Percentiles rank a stretch among this genome's conserved stretches.
Evolutionary conservation across 1,139 yeast species (phyloP).

Genomic region (Eremothecium sinecaudum): DNA sequence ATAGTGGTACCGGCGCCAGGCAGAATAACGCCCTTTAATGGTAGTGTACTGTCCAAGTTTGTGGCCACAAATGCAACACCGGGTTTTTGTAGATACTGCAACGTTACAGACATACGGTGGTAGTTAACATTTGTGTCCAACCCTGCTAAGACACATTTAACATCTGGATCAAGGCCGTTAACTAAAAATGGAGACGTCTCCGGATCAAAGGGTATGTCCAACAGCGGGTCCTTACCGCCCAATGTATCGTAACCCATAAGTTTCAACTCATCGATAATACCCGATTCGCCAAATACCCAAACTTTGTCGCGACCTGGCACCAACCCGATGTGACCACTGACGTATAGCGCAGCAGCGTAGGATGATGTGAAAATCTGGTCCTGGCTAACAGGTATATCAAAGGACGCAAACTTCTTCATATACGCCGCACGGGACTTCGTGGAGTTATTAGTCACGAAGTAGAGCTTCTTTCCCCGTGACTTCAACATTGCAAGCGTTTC

Average conservation of each 20-base stretch:
- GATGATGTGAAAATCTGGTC: conserved; percentile 86
- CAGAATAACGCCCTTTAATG: conserved; percentile 71
- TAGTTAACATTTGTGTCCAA: conserved; percentile 69
- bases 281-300: conserved; percentile 79
- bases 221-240: conserved; percentile 59
- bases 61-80: conserved; percentile 78
- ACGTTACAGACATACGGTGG: conserved; percentile 68
- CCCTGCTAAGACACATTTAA: conserved; percentile 88
- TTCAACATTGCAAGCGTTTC: conserved; percentile 57
- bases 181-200: conserved; percentile 40
- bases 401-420: conserved; percentile 59
- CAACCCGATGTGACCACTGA: conserved; percentile 64
- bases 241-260: conserved; percentile 58
- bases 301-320: conserved; percentile 61
- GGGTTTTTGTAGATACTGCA: conserved; percentile 67
- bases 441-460: conserved; percentile 92
- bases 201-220: conserved; percentile 34
- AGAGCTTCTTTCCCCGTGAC: conserved; percentile 47
- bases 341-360: conserved; percentile 82
- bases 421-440: conserved; percentile 79
- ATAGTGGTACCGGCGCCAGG: conserved; percentile 96
- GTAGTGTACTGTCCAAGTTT: conserved; percentile 92
- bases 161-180: conserved; percentile 50
- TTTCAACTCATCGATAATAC: conserved; percentile 64
- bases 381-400: conserved; percentile 59